Conservation (phyloP, 768 basidiomycete species). For the Suillus fuscotomentosus region DNA sequence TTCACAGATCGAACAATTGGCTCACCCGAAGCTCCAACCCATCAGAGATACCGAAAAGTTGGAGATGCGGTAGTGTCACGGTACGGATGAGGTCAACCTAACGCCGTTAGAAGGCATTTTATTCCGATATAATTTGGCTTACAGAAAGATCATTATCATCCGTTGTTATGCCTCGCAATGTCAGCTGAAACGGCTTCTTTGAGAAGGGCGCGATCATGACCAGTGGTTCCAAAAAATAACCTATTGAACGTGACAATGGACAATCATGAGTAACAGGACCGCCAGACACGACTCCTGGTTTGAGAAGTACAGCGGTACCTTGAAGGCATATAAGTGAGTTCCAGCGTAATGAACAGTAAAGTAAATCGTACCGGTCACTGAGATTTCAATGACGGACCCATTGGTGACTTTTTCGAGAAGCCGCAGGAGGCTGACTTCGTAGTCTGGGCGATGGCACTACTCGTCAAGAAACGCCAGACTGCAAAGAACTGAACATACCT, state of each 20-base stretch:
- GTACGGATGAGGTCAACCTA: constrained; percentile 89
- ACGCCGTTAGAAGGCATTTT: constrained; percentile 6
- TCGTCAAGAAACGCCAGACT: constrained; percentile 2
- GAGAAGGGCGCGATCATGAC: constrained; percentile 91
- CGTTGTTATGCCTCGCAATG: constrained; percentile 86
- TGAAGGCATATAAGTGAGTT: not conserved
- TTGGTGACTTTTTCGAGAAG: constrained; percentile 90
- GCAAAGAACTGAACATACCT: constrained; percentile 45
- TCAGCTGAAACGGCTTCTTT: constrained; percentile 81
- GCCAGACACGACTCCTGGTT: constrained; percentile 89
- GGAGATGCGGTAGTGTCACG: constrained; percentile 86
- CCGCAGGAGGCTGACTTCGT: constrained; percentile 87
- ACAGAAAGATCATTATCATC: constrained; percentile 93
- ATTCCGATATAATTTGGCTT: constrained; percentile 18
- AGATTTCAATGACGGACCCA: constrained; percentile 94
- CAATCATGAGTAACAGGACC: constrained; percentile 85
- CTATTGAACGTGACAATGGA: constrained; percentile 82
- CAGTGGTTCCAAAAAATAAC: constrained; percentile 92
- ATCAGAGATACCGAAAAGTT: constrained; percentile 86
- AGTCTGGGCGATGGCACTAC: constrained; percentile 52
- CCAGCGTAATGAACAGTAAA: not conserved
- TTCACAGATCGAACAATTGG: not conserved
- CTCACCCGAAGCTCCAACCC: constrained; percentile 84
- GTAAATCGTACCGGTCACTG: constrained; percentile 73
- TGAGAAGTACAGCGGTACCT: constrained; percentile 92